Evolutionary conservation across 805 yeast species (phyloP).

Genomic region (Grigorovia jiainica): DNA sequence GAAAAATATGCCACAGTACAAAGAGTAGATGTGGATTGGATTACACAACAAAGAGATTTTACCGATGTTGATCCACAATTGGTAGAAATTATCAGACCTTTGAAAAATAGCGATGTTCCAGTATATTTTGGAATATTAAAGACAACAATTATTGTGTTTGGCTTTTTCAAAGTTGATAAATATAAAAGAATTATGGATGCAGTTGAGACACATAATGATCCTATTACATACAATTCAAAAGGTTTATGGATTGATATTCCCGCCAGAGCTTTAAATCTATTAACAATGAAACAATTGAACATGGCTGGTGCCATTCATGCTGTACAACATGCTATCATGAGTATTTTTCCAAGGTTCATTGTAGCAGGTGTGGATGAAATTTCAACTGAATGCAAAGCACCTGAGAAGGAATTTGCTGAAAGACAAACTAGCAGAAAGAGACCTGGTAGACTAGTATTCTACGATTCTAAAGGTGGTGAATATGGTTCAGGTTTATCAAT

Average conservation of each 20-base stretch:
- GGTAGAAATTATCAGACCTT: slow-evolving; percentile 53
- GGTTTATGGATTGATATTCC: slow-evolving; percentile 95
- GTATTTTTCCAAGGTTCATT: slow-evolving; percentile 63
- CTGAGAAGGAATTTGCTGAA: slow-evolving; percentile 86
- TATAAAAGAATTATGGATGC: slow-evolving; percentile 79
- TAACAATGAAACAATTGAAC: slow-evolving; percentile 49
- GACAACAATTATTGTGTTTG: slow-evolving; percentile 75
- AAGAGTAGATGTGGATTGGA: slow-evolving; percentile 90
- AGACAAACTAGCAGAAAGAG: slow-evolving; percentile 62
- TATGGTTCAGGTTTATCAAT: slow-evolving; percentile 72
- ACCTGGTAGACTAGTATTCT: slow-evolving; percentile 80
- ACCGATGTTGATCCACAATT: slow-evolving; percentile 86
- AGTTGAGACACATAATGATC: slow-evolving; percentile 86
- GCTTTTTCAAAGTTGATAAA: slow-evolving; percentile 80
- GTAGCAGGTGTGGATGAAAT: slow-evolving; percentile 71
- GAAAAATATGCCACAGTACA: slow-evolving; percentile 76
- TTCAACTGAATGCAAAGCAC: slow-evolving; percentile 92
- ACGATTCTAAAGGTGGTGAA: slow-evolving; percentile 75
- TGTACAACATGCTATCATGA: slow-evolving; percentile 84
- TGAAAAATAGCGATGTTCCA: slow-evolving; percentile 44
- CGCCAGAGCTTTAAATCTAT: slow-evolving; percentile 43
- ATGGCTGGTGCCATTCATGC: slow-evolving; percentile 94
- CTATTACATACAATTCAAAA: slow-evolving; percentile 54
- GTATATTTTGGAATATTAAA: slow-evolving; percentile 67
- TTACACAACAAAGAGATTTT: slow-evolving; percentile 81